Base-by-base conservation (phyloP, 1,284 basidiomycete genomes). In the Prillingera fragicola region DNA sequence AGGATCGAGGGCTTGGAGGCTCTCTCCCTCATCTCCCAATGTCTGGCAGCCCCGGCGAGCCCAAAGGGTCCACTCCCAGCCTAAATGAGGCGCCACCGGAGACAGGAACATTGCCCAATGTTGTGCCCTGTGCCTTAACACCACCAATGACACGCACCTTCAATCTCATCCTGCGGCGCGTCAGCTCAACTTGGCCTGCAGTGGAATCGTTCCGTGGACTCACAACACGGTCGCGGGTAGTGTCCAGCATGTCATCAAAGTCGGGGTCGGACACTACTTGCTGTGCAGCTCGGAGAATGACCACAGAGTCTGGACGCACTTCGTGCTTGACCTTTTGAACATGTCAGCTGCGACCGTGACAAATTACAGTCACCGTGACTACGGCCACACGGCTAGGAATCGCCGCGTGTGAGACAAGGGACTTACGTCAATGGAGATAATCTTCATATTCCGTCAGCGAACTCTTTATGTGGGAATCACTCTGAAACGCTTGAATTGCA, bases 401-500 rank as follows among this genome's bases (percentile, higher is more conserved):
- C n/a, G n/a, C n/a, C n/a, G n/a, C n/a, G n/a, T n/a, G n/a, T n/a
- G n/a, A n/a, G 33, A 24, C 26, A 22, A 23, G n/a, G 7, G 25
- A 47, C 80, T 58, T 54, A 85, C 84, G 63, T 88, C 87, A 49
- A 87, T 85, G 6, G 82, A 73, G 42, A 88, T 81, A 45, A 87
- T 80, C 66, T 87, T 82, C 19, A 73, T 64, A 32, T 35, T 17
- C 33, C 14, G 26, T 27, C 35, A 41, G 45, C 33, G 32, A 28
- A 76, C 19, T 40, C 22, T 24, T 19, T 17, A 17, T 23, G 31
- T n/a, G 33, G 23, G 14, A 27, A n/a, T n/a, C n/a, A n/a, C n/a
- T n/a, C n/a, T n/a, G n/a, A n/a, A n/a, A n/a, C n/a, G n/a, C n/a
- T n/a, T n/a, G n/a, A n/a, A n/a, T 13, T 8, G 7, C 7, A 58